phyloP scores from a whole-genome alignment of 2,329 filamentous ascomycete species.

The Penicillium sp. region DNA sequence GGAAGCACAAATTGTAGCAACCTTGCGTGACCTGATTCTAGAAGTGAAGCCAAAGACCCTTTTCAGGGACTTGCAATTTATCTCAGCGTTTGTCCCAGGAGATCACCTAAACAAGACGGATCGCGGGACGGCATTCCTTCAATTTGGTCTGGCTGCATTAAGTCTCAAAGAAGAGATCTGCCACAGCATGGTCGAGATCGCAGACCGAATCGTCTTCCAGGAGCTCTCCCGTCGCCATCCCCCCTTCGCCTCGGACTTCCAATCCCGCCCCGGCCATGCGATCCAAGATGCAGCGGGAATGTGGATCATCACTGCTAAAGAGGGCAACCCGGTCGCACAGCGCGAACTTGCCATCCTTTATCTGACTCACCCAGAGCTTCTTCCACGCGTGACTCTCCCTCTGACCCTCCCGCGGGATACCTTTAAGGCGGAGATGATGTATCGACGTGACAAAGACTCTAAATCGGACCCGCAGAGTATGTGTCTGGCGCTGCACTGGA shows the following conservation, averaged over 20 bases:
- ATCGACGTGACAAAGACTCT: conserved; percentile 57
- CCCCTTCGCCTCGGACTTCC: conserved; percentile 30
- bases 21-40: conserved; percentile 66
- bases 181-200: conserved; percentile 75
- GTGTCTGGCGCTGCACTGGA: conserved; percentile 96
- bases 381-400: conserved; percentile 75
- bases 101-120: conserved; percentile 58
- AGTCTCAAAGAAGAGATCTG: conserved; percentile 84
- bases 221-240: conserved; percentile 42
- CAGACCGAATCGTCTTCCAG: conserved; percentile 65
- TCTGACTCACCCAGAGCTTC: conserved; percentile 82
- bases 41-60: conserved; percentile 73
- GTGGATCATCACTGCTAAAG: conserved; percentile 90
- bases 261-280: conserved; percentile 29
- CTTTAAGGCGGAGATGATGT: conserved; percentile 85
- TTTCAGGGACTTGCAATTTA: conserved; percentile 75
- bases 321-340: conserved; percentile 84
- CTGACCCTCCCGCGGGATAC: conserved; percentile 81
- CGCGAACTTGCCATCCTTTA: conserved; percentile 92
- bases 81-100: conserved; percentile 59
- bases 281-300: conserved; percentile 78
- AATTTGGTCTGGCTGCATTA: conserved; percentile 83
- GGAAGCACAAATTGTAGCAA: conserved; percentile 61
- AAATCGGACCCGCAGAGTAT: conserved; percentile 82
- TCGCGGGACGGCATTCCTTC: conserved; percentile 78